Base-by-base conservation (phyloP, 768 basidiomycete genomes). In the Antrodiella citrinella region DNA sequence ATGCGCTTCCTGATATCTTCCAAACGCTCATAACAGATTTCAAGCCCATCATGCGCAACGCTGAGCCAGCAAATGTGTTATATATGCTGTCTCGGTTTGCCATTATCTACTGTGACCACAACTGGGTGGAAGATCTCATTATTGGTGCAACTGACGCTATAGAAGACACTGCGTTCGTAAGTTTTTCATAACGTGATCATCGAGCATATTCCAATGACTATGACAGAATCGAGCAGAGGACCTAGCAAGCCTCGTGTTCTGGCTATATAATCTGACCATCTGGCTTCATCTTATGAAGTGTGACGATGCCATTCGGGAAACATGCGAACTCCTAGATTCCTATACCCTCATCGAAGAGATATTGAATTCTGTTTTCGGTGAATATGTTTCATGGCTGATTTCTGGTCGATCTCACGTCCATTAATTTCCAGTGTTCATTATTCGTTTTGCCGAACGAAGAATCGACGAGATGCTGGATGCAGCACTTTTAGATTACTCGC, bases 11-110 rank as follows among this genome's bases (percentile, higher is more conserved):
- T 1, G 72, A 77, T 52, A 84, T 94, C 26, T 83, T 95, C 55
- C 81, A 87, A 56, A 82, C 89, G 5, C 69, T 98, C 26, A 85
- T 98, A 63, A 79, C 77, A 20, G 81, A 84, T 58, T 88, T 83
- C 63, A 78, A 69, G 39, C 82, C 90, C 4, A 74, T 78, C 18
- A 72, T 88, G 44, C 77, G 79, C 45, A 84, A 92, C 65, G 69
- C 85, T 2, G 81, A 92, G 26, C 94, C 96, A 13, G 96, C 95
- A 23, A 97, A 95, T 62, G 81, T 81, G 10, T 69, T 99, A 45
- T 96, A 93, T 66, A 78, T 96, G 69, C 76, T 93, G 47, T 84
- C 91, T 11, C 81, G 93, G 42, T 99, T 95, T 67, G 96, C 96
- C n/a, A 85, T 83, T 56, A 69, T 91, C 23, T 83, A 80, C n/a